Conservation (phyloP, 805 yeast genomes). For the Blastobotrys attinorum region DNA sequence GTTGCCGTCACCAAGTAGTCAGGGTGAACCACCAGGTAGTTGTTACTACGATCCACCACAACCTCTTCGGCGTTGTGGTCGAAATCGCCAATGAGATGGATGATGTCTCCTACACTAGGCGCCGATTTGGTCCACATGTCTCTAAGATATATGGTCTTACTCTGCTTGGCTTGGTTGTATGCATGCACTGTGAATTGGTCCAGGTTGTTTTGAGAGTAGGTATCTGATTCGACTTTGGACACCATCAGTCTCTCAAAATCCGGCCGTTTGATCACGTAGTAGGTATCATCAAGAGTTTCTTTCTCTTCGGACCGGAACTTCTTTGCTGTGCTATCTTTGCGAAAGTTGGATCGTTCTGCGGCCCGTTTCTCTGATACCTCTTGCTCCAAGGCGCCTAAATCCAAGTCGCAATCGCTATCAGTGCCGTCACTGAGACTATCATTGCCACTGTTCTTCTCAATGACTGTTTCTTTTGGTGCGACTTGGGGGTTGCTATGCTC, state of each 20-base stretch:
- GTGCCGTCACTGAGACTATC: neutral
- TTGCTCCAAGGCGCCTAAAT: neutral
- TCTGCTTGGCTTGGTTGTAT: neutral
- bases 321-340: too few relatives aligned
- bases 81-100: constrained; percentile 5
- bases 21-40: constrained; percentile 74
- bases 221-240: neutral
- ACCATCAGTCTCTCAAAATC: neutral
- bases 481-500: too few relatives aligned
- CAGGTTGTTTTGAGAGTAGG: neutral
- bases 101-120: constrained; percentile 1
- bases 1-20: constrained; percentile 80
- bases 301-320: too few relatives aligned
- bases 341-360: too few relatives aligned
- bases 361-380: neutral
- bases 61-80: neutral
- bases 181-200: neutral
- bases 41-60: constrained; percentile 47
- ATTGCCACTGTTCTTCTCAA: too few relatives aligned
- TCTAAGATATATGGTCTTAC: neutral
- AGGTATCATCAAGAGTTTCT: neutral
- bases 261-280: neutral
- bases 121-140: constrained; percentile 1
- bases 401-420: neutral
- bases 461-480: too few relatives aligned